phyloP scores from a whole-genome alignment of 768 basidiomycete genomes.

The Thelephora aurantiotincta region DNA sequence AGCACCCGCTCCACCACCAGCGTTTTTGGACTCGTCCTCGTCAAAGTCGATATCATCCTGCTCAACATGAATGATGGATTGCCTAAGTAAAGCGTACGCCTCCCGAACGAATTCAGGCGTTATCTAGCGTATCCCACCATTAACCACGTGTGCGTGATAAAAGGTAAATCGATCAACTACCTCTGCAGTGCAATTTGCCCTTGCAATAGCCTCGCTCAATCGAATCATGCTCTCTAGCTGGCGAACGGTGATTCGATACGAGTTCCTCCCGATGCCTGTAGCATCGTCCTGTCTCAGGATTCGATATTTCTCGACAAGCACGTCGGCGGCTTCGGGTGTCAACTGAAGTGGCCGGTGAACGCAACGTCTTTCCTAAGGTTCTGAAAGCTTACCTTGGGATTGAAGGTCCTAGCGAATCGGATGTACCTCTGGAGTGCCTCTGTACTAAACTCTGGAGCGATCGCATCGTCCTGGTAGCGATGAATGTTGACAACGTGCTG shows the following conservation, averaged over 20 bases:
- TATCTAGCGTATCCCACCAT: slow-evolving; percentile 37
- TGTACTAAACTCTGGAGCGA: slow-evolving; percentile 93
- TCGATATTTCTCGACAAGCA: slow-evolving; percentile 92
- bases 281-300: slow-evolving; percentile 87
- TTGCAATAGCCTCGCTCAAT: slow-evolving; percentile 90
- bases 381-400: slow-evolving; percentile 62
- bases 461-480: slow-evolving; percentile 87
- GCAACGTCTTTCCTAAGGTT: not conserved
- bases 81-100: slow-evolving; percentile 83
- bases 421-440: slow-evolving; percentile 96
- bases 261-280: slow-evolving; percentile 75
- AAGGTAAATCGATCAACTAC: slow-evolving; percentile 22
- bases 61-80: slow-evolving; percentile 98
- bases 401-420: slow-evolving; percentile 93
- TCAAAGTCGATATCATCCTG: slow-evolving; percentile 98
- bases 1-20: slow-evolving; percentile 26
- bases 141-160: not conserved
- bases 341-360: slow-evolving; percentile 35
- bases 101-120: slow-evolving; percentile 90
- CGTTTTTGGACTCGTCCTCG: slow-evolving; percentile 65
- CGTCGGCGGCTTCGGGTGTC: slow-evolving; percentile 81
- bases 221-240: slow-evolving; percentile 99
- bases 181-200: slow-evolving; percentile 93
- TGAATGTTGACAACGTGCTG: slow-evolving; percentile 97
- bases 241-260: slow-evolving; percentile 94